These are phyloP conservation scores for Penicillium cosmopolitanum DNA, from an alignment of 495 filamentous ascomycete genomes.

Conservation along the genomic window DNA sequence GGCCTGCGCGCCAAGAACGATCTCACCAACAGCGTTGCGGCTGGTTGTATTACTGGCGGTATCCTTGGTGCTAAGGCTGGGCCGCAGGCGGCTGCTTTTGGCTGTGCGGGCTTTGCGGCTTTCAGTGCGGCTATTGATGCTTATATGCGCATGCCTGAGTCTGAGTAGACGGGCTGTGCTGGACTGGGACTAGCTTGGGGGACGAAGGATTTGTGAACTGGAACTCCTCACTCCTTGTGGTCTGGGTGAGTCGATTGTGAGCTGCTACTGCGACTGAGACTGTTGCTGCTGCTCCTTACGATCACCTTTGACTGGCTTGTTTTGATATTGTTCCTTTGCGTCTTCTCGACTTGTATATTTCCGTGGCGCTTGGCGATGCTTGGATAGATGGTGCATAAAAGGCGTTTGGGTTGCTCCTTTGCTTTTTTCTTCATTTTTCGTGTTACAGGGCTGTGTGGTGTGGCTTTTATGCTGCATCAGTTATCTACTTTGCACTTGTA, in stretches of 20 bases:
- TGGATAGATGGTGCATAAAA: conserved; percentile 34
- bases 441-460: not conserved
- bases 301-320: not conserved
- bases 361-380: conserved; percentile 27
- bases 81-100: conserved; percentile 85
- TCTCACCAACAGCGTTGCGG: conserved; percentile 80
- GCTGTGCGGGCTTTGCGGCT: conserved; percentile 93
- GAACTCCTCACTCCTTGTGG: too few species aligned
- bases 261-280: not conserved
- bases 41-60: conserved; percentile 91
- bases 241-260: not conserved
- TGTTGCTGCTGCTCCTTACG: not conserved
- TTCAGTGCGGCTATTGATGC: conserved; percentile 95
- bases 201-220: too few species aligned
- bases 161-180: conserved; percentile 21
- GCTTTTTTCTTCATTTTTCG: conserved; percentile 5
- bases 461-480: not conserved
- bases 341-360: conserved; percentile 26
- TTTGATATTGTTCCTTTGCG: not conserved
- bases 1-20: conserved; percentile 91
- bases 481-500: not conserved
- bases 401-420: conserved; percentile 29
- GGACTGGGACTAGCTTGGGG: not conserved
- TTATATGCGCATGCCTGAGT: conserved; percentile 72
- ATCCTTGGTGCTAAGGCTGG: conserved; percentile 82